Evolutionary conservation across 2,329 filamentous ascomycete species (phyloP).

Genomic region (Aspergillus floridensis): DNA sequence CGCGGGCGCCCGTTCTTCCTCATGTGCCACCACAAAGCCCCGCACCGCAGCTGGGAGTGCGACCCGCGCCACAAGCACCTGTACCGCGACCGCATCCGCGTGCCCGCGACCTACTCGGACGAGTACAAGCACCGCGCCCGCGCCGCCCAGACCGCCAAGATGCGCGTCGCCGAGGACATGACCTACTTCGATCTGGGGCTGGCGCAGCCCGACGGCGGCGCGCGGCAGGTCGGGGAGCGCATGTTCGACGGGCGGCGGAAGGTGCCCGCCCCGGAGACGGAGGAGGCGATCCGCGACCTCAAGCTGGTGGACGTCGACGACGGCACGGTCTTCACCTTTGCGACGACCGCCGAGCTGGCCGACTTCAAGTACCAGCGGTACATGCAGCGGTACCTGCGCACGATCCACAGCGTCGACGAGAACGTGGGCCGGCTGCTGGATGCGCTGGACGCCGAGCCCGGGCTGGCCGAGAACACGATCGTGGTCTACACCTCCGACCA

Average conservation of each 20-base stretch:
- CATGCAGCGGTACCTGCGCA: slow-evolving; percentile 56
- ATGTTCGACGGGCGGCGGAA: neutral
- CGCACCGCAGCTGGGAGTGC: slow-evolving; percentile 54
- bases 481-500: slow-evolving; percentile 57
- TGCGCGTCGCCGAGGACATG: too few species aligned
- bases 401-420: slow-evolving; percentile 54
- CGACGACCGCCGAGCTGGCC: slow-evolving; percentile 41
- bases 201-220: slow-evolving; percentile 51
- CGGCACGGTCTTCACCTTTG: slow-evolving; percentile 49
- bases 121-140: too few species aligned
- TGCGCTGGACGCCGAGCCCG: slow-evolving; percentile 43
- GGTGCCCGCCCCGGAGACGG: neutral
- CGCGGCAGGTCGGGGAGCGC: neutral
- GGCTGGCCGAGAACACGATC: slow-evolving; percentile 46
- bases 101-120: too few species aligned
- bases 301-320: slow-evolving; percentile 37
- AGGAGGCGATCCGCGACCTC: neutral
- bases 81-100: slow-evolving; percentile 39
- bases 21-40: slow-evolving; percentile 59
- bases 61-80: slow-evolving; percentile 50
- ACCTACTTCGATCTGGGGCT: slow-evolving; percentile 54
- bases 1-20: slow-evolving; percentile 49
- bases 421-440: slow-evolving; percentile 51
- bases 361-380: slow-evolving; percentile 59
- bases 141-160: too few species aligned